Base-by-base conservation (phyloP, 1,284 basidiomycete species). In the Kwoniella shivajii region DNA sequence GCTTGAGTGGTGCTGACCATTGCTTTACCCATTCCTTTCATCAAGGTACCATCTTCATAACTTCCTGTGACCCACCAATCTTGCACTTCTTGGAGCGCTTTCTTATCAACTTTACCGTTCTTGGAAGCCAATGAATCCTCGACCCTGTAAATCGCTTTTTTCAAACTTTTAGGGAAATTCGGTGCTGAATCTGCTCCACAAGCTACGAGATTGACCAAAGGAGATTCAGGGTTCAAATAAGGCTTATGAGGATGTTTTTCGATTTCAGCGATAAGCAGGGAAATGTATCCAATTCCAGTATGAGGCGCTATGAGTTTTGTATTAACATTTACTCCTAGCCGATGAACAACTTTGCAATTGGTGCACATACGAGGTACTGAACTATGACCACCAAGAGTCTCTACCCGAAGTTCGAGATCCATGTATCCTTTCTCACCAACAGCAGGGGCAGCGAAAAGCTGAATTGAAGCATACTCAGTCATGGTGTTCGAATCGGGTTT, bases 351-450 rank as follows among this genome's bases (percentile, higher is more conserved):
- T 6, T 16, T 6, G 16, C 14, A 26, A 24, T 7, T 9, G 18
- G n/a, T n/a, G 5, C 30, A 66, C 33, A 74, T 59, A 29, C 85
- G 85, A 16, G 86, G 86, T 9, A 81, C 77, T 49, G 84, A 86
- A 4, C 85, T 86, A 70, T 88, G 87, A 0, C 88, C 87, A 9
- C 87, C 88, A 1, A 81, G 80, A 2, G 85, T 82, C 20, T 80
- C 67, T 16, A 87, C 82, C 16, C 80, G 76, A 37, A 87, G 72
- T 24, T 80, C 79, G 26, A 85, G 79, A 61, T 87, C 82, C 38
- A 85, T 61, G 64, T 84, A 84, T 0, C 87, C 87, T 69, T 88
- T 88, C 77, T 89, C 87, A 1, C 79, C 81, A 5, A 86, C 81
- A 6, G 79, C 81, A 2, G 84, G 85, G 0, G 78, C 67, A 44